Evolutionary conservation across 768 basidiomycete genomes (phyloP), one percentile per base, ranked within the genome.

Genomic region (Phylloporus arenicola): DNA sequence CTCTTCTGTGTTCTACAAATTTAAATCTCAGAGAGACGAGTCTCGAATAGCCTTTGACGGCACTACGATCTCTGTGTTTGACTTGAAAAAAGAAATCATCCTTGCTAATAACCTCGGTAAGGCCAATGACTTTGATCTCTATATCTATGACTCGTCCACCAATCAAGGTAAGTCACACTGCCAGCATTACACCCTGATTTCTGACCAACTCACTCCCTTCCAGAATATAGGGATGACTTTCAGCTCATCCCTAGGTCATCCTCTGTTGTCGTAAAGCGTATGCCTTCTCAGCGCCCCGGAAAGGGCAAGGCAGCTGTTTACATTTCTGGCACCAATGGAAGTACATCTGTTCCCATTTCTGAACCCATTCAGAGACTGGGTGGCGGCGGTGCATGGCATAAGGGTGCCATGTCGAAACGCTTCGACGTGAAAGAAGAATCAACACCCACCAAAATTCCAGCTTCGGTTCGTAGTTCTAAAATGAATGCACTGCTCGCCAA

Each of bases 21-120:
- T 96, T 85, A 90, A 84, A 69, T 92, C 92, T 58, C 86, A 91
- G 68, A 90, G 80, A 75, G 85, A 89, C 74, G 95, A 98, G 72
- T 93, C 92, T 51, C 78, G 92, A 66, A 84, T 99, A 69, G 86
- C 91, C 47, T 97, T 99, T 76, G 95, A 99, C 68, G 96, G 96
- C 64, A 97, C 95, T 59, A 92, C 92, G 56, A 98, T 99, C 65
- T 93, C 93, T 64, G 92, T 98, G 60, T 98, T 97, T 77, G 96
- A 99, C 72, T 77, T 99, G 71, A 99, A 99, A 75, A 90, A 86
- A 77, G 96, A 98, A 73, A 91, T 99, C 66, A 95, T 99, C 63
- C 75, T 95, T 63, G 88, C 88, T 67, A 97, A 97, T 67, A 92
- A 87, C 68, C 83, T 99, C 72, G 87, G 86, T 74, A 94, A 92